Percentiles rank a stretch among this genome's conserved stretches.
These are phyloP conservation scores for Phytophthora melonis DNA, from an alignment of 352 stramenopile genomes.

Conservation along the genomic window DNA sequence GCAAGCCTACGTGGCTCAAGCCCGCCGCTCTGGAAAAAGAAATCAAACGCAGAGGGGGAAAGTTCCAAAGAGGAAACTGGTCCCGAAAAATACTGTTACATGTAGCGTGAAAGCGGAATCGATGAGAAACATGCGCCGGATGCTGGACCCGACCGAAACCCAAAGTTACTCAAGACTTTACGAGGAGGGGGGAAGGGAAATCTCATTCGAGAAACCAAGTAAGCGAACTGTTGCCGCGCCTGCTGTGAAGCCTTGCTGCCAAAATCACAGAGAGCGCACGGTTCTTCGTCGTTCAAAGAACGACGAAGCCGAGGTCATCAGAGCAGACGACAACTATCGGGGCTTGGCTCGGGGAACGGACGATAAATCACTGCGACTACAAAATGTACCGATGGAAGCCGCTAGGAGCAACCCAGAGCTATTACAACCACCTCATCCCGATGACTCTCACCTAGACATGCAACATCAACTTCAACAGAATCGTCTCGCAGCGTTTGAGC, in stretches of 20 bases:
- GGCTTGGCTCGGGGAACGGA: too few species aligned
- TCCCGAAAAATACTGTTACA: not conserved
- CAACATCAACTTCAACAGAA: not conserved
- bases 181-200: slow-evolving; percentile 7
- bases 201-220: not conserved
- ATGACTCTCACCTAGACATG: not conserved
- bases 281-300: not conserved
- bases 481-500: not conserved
- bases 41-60: slow-evolving; percentile 17
- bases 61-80: not conserved
- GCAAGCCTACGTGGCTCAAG: slow-evolving; percentile 21
- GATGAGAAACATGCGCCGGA: slow-evolving; percentile 41
- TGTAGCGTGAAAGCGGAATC: slow-evolving; percentile 10
- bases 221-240: not conserved
- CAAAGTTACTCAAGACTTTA: slow-evolving; percentile 35
- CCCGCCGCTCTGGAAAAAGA: not conserved
- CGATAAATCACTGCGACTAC: too few species aligned
- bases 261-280: not conserved
- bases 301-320: not conserved
- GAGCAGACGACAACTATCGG: not conserved
- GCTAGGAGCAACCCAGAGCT: not conserved
- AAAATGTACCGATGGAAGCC: too few species aligned
- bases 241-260: not conserved
- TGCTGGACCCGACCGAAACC: slow-evolving; percentile 45
- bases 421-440: not conserved